Conservation (phyloP, 306 rosid species). For the Purshia tridentata region DNA sequence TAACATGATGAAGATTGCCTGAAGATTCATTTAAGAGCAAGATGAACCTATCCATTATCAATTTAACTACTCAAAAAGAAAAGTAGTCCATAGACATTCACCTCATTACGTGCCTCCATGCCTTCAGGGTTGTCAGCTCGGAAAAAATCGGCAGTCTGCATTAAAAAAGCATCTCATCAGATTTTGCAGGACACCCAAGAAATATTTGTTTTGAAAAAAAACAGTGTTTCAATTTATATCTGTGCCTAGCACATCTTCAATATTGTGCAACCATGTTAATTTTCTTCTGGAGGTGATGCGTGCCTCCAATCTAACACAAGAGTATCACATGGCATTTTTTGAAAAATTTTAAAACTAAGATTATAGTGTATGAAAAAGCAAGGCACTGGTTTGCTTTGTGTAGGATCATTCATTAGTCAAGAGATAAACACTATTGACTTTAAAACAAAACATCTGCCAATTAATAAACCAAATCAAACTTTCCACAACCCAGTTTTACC, state of each 20-base stretch:
- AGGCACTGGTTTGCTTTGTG: conserved; percentile 2
- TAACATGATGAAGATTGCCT: conserved; percentile 1
- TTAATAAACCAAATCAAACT: neutral
- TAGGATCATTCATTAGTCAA: conserved; percentile 10
- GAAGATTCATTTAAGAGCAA: neutral
- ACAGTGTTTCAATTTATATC: neutral
- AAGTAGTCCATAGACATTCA: conserved; percentile 34
- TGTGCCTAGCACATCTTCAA: neutral
- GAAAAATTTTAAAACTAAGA: neutral
- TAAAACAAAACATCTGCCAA: neutral
- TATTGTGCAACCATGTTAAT: neutral
- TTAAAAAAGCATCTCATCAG: conserved; percentile 23
- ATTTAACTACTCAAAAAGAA: conserved; percentile 25
- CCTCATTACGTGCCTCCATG: conserved; percentile 97
- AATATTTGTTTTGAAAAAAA: neutral
- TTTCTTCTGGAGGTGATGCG: neutral
- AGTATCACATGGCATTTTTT: neutral
- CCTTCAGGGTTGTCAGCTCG: conserved; percentile 99
- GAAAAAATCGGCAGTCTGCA: conserved; percentile 94
- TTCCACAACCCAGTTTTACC: conserved; percentile 42
- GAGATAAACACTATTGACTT: neutral
- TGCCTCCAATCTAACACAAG: neutral
- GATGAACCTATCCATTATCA: neutral
- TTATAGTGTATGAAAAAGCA: neutral
- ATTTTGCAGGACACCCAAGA: neutral